These are phyloP conservation scores for Xylaria sp. DNA, from an alignment of 2,329 filamentous ascomycete species.

Conservation along the genomic window DNA sequence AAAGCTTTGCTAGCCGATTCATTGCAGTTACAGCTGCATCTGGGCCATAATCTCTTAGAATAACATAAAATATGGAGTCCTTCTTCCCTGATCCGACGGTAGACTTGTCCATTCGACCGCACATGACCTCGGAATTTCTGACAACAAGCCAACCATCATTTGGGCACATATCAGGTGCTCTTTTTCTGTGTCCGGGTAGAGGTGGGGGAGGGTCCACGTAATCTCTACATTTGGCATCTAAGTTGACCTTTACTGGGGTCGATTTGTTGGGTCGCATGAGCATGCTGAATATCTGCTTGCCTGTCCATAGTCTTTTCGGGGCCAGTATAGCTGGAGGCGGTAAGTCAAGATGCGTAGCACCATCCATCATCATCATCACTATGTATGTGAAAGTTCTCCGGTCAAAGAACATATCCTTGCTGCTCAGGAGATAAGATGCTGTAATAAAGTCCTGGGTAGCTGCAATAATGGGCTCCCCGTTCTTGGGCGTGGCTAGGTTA, in stretches of 20 bases:
- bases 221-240: conserved; percentile 91
- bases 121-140: conserved; percentile 97
- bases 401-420: conserved; percentile 93
- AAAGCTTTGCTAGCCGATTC: conserved; percentile 92
- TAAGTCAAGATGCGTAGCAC: conserved; percentile 79
- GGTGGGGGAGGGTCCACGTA: conserved; percentile 64
- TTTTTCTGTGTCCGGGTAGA: conserved; percentile 61
- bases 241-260: conserved; percentile 85
- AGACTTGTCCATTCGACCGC: conserved; percentile 96
- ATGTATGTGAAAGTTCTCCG: conserved; percentile 88
- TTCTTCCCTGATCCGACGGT: conserved; percentile 98
- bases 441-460: conserved; percentile 99
- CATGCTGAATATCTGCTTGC: conserved; percentile 95
- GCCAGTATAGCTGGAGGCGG: conserved; percentile 89
- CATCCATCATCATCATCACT: conserved; percentile 93
- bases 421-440: conserved; percentile 88
- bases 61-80: conserved; percentile 96
- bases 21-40: conserved; percentile 89
- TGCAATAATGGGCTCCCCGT: conserved; percentile 96
- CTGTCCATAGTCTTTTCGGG: conserved; percentile 90
- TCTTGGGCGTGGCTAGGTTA: conserved; percentile 95
- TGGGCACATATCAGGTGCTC: conserved; percentile 76
- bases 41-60: conserved; percentile 92
- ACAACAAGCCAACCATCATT: conserved; percentile 93
- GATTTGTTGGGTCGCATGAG: conserved; percentile 87